Evolutionary conservation across 2,329 filamentous ascomycete species (phyloP), one percentile per base, ranked within the genome.

Genomic region (Decorospora gaudefroyi): DNA sequence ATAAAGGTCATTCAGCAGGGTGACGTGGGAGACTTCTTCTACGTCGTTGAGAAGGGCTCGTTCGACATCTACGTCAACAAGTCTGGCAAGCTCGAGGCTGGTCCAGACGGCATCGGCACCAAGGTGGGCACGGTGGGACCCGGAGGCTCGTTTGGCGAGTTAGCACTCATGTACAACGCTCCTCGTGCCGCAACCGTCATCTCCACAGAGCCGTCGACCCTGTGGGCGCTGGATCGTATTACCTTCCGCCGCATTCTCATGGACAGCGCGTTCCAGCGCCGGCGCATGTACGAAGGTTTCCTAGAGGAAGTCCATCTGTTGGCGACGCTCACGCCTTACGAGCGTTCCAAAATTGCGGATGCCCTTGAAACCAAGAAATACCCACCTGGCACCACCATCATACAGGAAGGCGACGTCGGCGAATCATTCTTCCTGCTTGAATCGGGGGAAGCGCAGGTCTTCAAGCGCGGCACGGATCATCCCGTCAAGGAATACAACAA

Each of bases 141-240:
- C 3, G 93, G 93, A 35, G 91, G 91, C 49, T 96, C 90, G 3
- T 99, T 99, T 71, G 93, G 93, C 61, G 93, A 99, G 75, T 79
- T 99, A 43, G 93, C 93, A 9, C 79, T 99, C 62, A 97, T 99
- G 93, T 97, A 99, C 76, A 96, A 97, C 65, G 90, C 93, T 15
- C 93, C 93, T 17, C 89, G 93, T 65, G 93, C 93, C 28, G 93
- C 93, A 3, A 97, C 93, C 0, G 89, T 99, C 48, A 82, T 95
- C 49, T 95, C 89, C 19, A 84, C 86, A 9, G 88, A 95, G 62
- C 70, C 85, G 3, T 91, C 87, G 64, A 91, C 87, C 3, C 80
- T 99, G 7, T 99, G 93, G 93, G 90, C 90, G 13, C 79, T 99
- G 36, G 93, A 99, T 68, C 89, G 93, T 39, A 81, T 96, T 52